These are phyloP conservation scores for Thelephora terrestris DNA, from an alignment of 1,284 basidiomycete genomes.

Conservation along the genomic window DNA sequence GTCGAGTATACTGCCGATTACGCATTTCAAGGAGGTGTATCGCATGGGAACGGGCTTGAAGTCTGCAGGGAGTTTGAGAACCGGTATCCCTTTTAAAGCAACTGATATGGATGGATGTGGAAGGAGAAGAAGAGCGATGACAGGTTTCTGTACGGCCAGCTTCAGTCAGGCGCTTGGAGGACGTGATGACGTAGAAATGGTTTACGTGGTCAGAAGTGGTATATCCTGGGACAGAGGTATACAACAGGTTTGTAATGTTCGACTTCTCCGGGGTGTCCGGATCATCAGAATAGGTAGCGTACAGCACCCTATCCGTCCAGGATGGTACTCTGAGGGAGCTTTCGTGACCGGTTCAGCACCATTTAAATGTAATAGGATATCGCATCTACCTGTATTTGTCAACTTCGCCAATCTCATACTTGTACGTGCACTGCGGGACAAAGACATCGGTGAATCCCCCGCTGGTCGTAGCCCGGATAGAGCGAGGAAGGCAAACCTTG, in stretches of 20 bases:
- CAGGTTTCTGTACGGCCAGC: conserved; percentile 45
- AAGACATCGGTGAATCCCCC: neutral
- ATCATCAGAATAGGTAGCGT: conserved; percentile 69
- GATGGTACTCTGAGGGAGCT: conserved; percentile 59
- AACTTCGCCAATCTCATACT: conserved; percentile 71
- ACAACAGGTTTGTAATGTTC: conserved; percentile 51
- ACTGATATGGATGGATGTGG: conserved; percentile 28
- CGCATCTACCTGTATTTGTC: conserved; percentile 69
- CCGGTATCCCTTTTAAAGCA: conserved; percentile 18
- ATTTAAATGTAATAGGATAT: neutral
- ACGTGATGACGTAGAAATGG: conserved; percentile 5
- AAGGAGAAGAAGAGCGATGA: conserved; percentile 50
- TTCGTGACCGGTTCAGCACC: neutral
- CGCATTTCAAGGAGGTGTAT: conserved; percentile 44
- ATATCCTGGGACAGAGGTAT: conserved; percentile 69
- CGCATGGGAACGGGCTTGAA: conserved; percentile 45
- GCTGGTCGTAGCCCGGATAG: too few relatives aligned
- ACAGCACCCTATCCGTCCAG: conserved; percentile 94
- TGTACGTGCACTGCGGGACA: conserved; percentile 60
- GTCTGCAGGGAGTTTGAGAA: conserved; percentile 38
- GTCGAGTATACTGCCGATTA: conserved; percentile 56
- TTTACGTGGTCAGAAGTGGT: conserved; percentile 67
- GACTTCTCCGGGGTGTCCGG: conserved; percentile 42
- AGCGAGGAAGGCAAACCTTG: conserved; percentile 28
- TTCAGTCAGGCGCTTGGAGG: conserved; percentile 4